A percentile compares a stretch with the other conserved stretches of the same genome.
Evolutionary conservation across 2,329 filamentous ascomycete genomes (phyloP).

Genomic region (Diplocarpon rosae): DNA sequence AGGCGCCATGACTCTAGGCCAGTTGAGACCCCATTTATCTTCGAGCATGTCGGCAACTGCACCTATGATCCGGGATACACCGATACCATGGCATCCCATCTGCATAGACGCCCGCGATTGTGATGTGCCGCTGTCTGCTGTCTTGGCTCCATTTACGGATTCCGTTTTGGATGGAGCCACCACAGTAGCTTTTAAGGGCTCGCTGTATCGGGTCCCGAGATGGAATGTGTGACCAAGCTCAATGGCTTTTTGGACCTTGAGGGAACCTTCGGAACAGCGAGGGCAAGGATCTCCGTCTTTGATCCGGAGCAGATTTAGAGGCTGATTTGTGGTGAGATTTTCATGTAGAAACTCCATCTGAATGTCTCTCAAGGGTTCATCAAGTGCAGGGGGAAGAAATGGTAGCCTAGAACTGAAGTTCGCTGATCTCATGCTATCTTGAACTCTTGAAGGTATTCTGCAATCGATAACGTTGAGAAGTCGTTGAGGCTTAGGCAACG

Average conservation of each 20-base stretch:
- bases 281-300: slow-evolving; percentile 62
- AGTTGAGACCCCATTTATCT: slow-evolving; percentile 67
- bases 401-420: slow-evolving; percentile 8
- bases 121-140: background rate
- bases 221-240: slow-evolving; percentile 95
- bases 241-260: slow-evolving; percentile 62
- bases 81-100: slow-evolving; percentile 97
- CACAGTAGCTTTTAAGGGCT: slow-evolving; percentile 57
- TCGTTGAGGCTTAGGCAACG: slow-evolving; percentile 3
- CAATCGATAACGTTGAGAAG: slow-evolving; percentile 32
- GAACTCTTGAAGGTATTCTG: slow-evolving; percentile 20
- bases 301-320: slow-evolving; percentile 54
- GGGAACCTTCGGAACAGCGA: slow-evolving; percentile 49
- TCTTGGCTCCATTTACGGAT: background rate
- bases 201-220: slow-evolving; percentile 79
- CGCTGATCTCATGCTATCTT: slow-evolving; percentile 4
- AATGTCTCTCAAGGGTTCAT: slow-evolving; percentile 1
- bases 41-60: slow-evolving; percentile 69
- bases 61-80: slow-evolving; percentile 80
- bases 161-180: slow-evolving; percentile 28
- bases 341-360: slow-evolving; percentile 12
- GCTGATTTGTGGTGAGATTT: slow-evolving; percentile 30
- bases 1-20: slow-evolving; percentile 79
- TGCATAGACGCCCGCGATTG: slow-evolving; percentile 46
- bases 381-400: slow-evolving; percentile 12